These are phyloP conservation scores for Coemansia reversa DNA, from an alignment of 192 early-diverging fungal species.

Conservation along the genomic window DNA sequence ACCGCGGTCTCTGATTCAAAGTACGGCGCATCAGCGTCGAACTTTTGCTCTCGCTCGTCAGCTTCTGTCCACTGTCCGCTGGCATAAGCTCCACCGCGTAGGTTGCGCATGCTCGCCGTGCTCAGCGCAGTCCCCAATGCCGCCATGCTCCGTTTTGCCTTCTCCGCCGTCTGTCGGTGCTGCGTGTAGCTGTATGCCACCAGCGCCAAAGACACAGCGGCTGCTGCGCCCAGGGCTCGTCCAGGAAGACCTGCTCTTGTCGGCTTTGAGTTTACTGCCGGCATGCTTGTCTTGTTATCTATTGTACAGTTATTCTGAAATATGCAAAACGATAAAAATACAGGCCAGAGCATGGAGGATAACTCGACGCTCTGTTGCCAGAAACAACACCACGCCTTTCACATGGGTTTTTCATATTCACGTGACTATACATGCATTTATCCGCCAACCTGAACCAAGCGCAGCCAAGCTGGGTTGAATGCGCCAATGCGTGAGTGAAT, in stretches of 20 bases:
- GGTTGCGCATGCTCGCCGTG: slow-evolving; percentile 40
- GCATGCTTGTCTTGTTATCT: slow-evolving; percentile 12
- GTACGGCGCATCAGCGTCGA: slow-evolving; percentile 42
- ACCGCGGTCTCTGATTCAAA: slow-evolving; percentile 15
- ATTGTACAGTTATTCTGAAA: not conserved
- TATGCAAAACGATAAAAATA: not conserved
- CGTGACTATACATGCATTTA: not conserved
- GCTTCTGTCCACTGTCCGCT: slow-evolving; percentile 37
- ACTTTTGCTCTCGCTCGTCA: slow-evolving; percentile 48
- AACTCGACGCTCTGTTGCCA: not conserved
- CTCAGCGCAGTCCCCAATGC: slow-evolving; percentile 27
- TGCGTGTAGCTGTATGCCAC: slow-evolving; percentile 51
- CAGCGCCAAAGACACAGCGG: slow-evolving; percentile 29
- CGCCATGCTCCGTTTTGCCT: slow-evolving; percentile 46
- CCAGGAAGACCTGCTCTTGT: slow-evolving; percentile 22
- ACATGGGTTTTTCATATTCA: not conserved
- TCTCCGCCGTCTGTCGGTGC: slow-evolving; percentile 40
- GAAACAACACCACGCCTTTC: not conserved
- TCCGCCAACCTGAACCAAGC: not conserved
- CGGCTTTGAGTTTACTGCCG: slow-evolving; percentile 20
- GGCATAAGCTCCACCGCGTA: slow-evolving; percentile 37
- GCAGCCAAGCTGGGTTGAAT: not conserved
- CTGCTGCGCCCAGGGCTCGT: slow-evolving; percentile 39
- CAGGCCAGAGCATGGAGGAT: not conserved
- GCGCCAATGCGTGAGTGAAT: not conserved